Evolutionary conservation across 345 rosid species (phyloP).

Genomic region (Mangifera indica): DNA sequence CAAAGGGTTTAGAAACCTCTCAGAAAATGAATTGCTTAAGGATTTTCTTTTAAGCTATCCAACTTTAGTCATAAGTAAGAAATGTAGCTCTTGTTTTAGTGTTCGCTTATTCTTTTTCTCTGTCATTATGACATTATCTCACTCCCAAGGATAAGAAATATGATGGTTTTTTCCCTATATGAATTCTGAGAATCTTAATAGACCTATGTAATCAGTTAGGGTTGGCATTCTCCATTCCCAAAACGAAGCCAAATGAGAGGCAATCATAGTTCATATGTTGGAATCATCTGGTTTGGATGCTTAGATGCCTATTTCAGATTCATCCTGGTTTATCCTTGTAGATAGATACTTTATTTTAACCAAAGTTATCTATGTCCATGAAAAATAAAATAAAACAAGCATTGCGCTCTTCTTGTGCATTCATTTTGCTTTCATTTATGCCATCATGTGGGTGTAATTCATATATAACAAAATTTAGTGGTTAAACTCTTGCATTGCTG

Average conservation of each 20-base stretch:
- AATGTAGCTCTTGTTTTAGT: background rate
- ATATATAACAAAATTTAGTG: background rate
- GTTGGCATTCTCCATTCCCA: background rate
- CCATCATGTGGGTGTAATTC: background rate
- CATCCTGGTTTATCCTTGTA: too few relatives aligned
- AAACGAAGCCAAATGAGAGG: background rate
- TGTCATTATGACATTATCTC: background rate
- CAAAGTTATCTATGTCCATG: background rate
- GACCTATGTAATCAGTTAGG: background rate
- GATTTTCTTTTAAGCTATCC: too few relatives aligned
- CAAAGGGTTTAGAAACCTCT: too few relatives aligned
- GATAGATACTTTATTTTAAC: background rate
- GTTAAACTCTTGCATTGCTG: background rate
- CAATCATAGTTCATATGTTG: conserved; percentile 2
- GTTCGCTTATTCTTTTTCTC: background rate
- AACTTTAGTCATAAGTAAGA: too few relatives aligned
- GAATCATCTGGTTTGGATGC: background rate
- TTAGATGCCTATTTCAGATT: conserved; percentile 1
- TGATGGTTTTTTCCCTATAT: background rate
- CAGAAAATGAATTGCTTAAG: too few relatives aligned
- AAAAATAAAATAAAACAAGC: background rate
- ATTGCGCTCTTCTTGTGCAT: background rate
- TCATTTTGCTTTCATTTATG: background rate
- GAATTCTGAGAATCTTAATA: background rate
- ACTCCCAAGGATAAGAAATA: background rate